Evolutionary conservation across 352 stramenopile species (phyloP).

Genomic region (Pythium folliculosum): DNA sequence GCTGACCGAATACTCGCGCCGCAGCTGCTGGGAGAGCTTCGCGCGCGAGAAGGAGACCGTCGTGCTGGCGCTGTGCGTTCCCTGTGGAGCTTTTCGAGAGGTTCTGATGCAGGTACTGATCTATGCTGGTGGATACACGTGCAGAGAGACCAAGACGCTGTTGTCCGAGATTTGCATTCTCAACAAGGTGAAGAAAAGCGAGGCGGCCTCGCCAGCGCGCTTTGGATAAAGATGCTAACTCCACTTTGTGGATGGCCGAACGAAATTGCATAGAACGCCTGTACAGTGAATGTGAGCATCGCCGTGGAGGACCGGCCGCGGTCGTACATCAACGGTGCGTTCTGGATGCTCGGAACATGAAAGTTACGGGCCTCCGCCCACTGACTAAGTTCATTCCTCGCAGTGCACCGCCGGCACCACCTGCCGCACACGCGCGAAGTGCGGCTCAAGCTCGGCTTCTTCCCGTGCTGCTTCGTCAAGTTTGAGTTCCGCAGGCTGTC

Average conservation of each 20-base stretch:
- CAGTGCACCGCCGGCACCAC: slow-evolving; percentile 54
- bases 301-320: slow-evolving; percentile 64
- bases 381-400: background rate
- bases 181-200: slow-evolving; percentile 51
- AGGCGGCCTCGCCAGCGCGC: background rate
- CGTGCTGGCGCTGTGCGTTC: slow-evolving; percentile 39
- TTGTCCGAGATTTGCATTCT: slow-evolving; percentile 70
- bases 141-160: slow-evolving; percentile 62
- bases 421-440: slow-evolving; percentile 64
- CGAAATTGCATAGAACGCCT: slow-evolving; percentile 48
- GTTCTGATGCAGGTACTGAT: background rate
- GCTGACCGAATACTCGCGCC: slow-evolving; percentile 55
- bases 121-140: no score
- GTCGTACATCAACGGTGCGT: slow-evolving; percentile 57
- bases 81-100: background rate
- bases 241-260: background rate
- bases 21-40: slow-evolving; percentile 66
- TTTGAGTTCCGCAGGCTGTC: slow-evolving; percentile 54
- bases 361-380: background rate
- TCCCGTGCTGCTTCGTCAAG: slow-evolving; percentile 71
- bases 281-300: slow-evolving; percentile 61
- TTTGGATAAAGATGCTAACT: background rate
- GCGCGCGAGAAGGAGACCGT: slow-evolving; percentile 56
- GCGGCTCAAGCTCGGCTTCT: slow-evolving; percentile 53
- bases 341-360: background rate